These are phyloP conservation scores for Brasenia schreberi DNA, from an alignment of 164 flowering plant genomes.

Conservation along the genomic window DNA sequence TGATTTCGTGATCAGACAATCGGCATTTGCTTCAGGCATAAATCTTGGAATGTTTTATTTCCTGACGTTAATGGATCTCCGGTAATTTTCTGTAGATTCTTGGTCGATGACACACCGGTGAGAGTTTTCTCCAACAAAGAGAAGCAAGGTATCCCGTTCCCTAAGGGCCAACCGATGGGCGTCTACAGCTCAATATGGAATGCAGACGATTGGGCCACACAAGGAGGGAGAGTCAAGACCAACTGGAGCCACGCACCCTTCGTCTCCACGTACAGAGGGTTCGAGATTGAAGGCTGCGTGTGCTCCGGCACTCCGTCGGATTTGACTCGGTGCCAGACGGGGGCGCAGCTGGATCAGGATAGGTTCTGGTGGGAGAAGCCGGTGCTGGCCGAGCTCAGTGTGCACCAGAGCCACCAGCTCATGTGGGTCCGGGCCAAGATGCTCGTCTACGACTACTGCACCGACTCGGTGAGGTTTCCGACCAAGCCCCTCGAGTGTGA, in stretches of 20 bases:
- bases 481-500: conserved; percentile 54
- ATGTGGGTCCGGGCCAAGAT: conserved; percentile 82
- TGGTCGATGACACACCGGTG: conserved; percentile 88
- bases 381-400: conserved; percentile 46
- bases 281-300: conserved; percentile 68
- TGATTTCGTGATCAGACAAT: no score
- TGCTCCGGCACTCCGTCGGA: conserved; percentile 25
- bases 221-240: conserved; percentile 83
- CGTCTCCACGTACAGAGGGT: conserved; percentile 59
- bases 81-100: conserved; percentile 28
- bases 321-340: conserved; percentile 34
- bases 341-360: conserved; percentile 18
- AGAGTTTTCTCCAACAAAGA: conserved; percentile 70
- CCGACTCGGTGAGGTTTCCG: conserved; percentile 61
- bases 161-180: conserved; percentile 92
- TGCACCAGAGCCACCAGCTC: conserved; percentile 91
- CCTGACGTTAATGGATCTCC: not conserved
- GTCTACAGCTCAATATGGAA: conserved; percentile 99
- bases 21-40: no score
- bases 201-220: conserved; percentile 99
- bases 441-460: conserved; percentile 76
- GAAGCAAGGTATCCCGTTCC: conserved; percentile 55
- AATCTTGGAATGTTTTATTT: not conserved
- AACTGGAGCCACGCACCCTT: conserved; percentile 93
- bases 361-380: conserved; percentile 89